These are phyloP conservation scores for Boletus patriciae DNA, from an alignment of 768 basidiomycete genomes.

Conservation along the genomic window DNA sequence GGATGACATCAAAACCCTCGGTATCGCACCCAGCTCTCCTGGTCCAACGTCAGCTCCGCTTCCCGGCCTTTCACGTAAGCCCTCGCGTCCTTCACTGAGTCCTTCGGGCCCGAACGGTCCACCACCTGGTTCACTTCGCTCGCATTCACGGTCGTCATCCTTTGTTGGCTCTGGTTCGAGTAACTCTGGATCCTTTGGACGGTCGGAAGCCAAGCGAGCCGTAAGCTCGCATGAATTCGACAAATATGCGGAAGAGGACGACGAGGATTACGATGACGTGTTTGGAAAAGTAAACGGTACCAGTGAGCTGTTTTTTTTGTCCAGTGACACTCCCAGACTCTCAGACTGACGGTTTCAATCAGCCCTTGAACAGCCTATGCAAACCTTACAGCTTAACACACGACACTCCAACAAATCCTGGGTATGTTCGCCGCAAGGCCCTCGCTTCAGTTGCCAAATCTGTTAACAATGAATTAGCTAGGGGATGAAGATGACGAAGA, in stretches of 20 bases:
- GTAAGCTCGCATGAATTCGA: slow-evolving; percentile 65
- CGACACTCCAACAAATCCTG: slow-evolving; percentile 88
- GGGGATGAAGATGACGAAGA: slow-evolving; percentile 88
- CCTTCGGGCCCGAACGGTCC: slow-evolving; percentile 37
- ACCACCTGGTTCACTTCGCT: slow-evolving; percentile 30
- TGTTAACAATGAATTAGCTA: slow-evolving; percentile 41
- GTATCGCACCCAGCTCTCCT: slow-evolving; percentile 49
- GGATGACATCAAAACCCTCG: slow-evolving; percentile 82
- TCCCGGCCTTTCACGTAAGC: slow-evolving; percentile 51
- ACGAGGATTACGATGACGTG: slow-evolving; percentile 93
- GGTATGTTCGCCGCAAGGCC: slow-evolving; percentile 43
- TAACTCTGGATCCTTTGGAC: slow-evolving; percentile 58
- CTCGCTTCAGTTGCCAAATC: background rate
- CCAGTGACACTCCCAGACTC: background rate
- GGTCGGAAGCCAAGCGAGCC: slow-evolving; percentile 57
- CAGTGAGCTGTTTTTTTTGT: slow-evolving; percentile 45
- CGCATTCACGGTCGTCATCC: slow-evolving; percentile 63
- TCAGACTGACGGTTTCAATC: slow-evolving; percentile 30
- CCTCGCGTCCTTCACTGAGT: slow-evolving; percentile 54
- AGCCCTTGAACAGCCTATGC: slow-evolving; percentile 57
- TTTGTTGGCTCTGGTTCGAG: slow-evolving; percentile 44
- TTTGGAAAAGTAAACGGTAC: slow-evolving; percentile 76
- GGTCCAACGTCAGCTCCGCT: slow-evolving; percentile 70
- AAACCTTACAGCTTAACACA: slow-evolving; percentile 83
- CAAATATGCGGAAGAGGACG: slow-evolving; percentile 87